Evolutionary conservation across 345 rosid species (phyloP).

Genomic region (Moricandia moricandioides): DNA sequence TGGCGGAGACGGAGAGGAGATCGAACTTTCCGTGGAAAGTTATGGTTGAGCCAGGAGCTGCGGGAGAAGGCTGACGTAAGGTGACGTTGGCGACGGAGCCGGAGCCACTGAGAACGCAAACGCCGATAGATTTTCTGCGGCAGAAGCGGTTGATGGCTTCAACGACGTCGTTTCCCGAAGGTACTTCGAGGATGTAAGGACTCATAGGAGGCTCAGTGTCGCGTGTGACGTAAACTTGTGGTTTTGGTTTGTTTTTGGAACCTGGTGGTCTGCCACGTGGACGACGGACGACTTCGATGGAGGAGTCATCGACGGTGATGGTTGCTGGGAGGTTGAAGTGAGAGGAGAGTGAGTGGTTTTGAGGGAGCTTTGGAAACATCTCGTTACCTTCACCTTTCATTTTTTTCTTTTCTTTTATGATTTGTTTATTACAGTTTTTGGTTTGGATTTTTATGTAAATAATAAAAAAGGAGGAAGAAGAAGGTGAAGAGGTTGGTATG

Average conservation of each 20-base stretch:
- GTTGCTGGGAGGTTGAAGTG: conserved; percentile 48
- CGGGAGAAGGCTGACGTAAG: conserved; percentile 77
- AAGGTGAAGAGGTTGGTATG: not conserved
- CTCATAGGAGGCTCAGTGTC: conserved; percentile 73
- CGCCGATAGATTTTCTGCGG: conserved; percentile 55
- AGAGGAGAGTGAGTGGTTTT: conserved; percentile 47
- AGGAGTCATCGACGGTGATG: conserved; percentile 52
- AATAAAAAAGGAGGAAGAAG: not conserved
- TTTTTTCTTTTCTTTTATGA: conserved; percentile 5
- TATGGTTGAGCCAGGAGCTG: conserved; percentile 66
- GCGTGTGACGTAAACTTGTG: conserved; percentile 59
- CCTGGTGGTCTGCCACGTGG: conserved; percentile 92
- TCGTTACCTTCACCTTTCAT: conserved; percentile 63
- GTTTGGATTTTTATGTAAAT: conserved; percentile 15
- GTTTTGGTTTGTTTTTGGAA: conserved; percentile 81
- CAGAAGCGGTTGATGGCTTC: conserved; percentile 64
- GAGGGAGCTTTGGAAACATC: conserved; percentile 65
- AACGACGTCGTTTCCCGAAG: conserved; percentile 69
- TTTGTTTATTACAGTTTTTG: conserved; percentile 6
- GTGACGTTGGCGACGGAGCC: conserved; percentile 86
- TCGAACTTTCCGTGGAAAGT: conserved; percentile 91
- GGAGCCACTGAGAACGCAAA: conserved; percentile 74
- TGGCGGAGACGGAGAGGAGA: conserved; percentile 80
- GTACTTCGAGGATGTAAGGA: conserved; percentile 86
- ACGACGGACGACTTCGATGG: conserved; percentile 73